Percentiles rank a stretch among this genome's conserved stretches.
Evolutionary conservation across 1,284 basidiomycete genomes (phyloP).

Genomic region (Tilletia setariae): DNA sequence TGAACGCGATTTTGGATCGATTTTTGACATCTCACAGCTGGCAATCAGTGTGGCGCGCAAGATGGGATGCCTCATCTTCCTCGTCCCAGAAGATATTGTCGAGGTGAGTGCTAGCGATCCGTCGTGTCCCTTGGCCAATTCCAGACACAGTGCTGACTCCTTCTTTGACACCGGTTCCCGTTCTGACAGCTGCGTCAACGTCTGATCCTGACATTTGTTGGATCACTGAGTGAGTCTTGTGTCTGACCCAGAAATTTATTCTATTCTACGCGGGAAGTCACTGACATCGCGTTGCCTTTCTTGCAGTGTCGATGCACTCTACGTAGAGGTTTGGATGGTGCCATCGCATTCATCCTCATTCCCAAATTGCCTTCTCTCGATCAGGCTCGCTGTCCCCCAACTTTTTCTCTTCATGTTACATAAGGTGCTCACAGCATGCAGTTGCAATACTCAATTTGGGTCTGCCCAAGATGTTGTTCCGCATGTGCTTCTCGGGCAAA

Average conservation of each 20-base stretch:
- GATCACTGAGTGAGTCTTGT: conserved; percentile 55
- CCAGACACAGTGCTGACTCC: neutral
- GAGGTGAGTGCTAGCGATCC: conserved; percentile 26
- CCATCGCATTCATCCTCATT: too few species aligned
- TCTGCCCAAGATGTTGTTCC: too few species aligned
- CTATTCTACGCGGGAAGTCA: neutral
- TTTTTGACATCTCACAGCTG: conserved; percentile 62
- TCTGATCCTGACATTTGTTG: conserved; percentile 62
- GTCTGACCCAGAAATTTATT: neutral
- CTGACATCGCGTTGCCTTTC: neutral
- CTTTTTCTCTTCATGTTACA: too few species aligned
- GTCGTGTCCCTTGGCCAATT: conserved; percentile 29
- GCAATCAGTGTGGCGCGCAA: conserved; percentile 97
- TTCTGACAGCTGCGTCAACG: conserved; percentile 34
- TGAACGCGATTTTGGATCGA: conserved; percentile 6
- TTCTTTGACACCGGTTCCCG: neutral
- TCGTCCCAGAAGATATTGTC: conserved; percentile 79
- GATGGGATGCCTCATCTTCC: conserved; percentile 92
- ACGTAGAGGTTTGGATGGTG: too few species aligned
- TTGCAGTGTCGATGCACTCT: conserved; percentile 8
- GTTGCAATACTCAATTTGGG: too few species aligned
- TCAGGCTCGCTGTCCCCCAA: too few species aligned
- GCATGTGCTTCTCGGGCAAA: too few species aligned
- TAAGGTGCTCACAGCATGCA: too few species aligned
- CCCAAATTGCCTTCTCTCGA: too few species aligned